These are phyloP conservation scores for Byssochlamys sp. DNA, from an alignment of 2,329 filamentous ascomycete genomes.

Conservation along the genomic window DNA sequence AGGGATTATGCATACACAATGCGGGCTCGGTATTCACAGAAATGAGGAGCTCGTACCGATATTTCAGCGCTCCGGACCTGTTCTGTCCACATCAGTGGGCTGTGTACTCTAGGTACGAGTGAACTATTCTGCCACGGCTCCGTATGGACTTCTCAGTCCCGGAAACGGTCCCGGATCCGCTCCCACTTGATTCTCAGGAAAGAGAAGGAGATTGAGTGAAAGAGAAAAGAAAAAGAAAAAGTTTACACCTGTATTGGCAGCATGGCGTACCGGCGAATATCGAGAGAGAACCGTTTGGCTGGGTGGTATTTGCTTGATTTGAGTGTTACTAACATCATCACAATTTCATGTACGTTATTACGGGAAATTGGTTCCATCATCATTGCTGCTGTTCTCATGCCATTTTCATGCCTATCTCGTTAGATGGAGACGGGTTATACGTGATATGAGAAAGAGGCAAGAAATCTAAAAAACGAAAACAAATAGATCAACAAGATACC, in stretches of 20 bases:
- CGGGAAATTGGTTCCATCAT: background rate
- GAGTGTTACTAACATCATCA: constrained; percentile 6
- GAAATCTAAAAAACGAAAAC: constrained; percentile 1
- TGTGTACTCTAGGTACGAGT: no score
- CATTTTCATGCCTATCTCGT: background rate
- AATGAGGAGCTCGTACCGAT: background rate
- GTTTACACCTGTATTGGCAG: constrained; percentile 24
- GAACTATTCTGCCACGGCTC: background rate
- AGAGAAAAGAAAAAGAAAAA: constrained; percentile 17
- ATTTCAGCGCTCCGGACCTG: no score
- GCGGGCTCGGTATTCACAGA: background rate
- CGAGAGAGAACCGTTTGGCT: constrained; percentile 7
- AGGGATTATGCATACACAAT: background rate
- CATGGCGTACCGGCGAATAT: constrained; percentile 30
- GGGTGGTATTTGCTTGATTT: background rate
- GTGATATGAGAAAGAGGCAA: background rate
- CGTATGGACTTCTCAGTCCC: background rate
- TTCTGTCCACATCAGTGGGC: no score
- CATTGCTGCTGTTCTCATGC: background rate
- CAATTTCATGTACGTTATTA: background rate
- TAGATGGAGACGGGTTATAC: background rate
- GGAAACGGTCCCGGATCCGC: background rate
- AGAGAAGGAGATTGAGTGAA: constrained; percentile 2
- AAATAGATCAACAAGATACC: background rate
- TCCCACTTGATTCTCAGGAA: background rate